Conservation (phyloP, 2,329 filamentous ascomycete genomes). For the Keithomyces neogunnii region DNA sequence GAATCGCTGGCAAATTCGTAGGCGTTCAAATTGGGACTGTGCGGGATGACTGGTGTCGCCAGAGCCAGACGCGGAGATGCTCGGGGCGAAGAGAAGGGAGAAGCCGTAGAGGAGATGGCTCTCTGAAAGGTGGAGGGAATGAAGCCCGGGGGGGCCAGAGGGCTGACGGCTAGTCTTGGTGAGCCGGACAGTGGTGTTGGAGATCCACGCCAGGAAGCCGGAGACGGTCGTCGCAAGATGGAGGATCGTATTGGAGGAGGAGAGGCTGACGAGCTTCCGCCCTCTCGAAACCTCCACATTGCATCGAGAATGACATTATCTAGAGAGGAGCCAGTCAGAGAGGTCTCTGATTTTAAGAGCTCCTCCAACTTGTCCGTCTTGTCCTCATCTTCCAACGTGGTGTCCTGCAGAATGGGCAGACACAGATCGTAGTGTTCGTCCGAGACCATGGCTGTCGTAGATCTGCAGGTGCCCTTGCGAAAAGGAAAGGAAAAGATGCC, state of each 20-base stretch:
- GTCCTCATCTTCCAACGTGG: constrained; percentile 81
- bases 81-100: constrained; percentile 87
- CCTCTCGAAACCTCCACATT: constrained; percentile 74
- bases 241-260: constrained; percentile 83
- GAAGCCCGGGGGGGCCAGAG: constrained; percentile 78
- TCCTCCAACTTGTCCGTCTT: constrained; percentile 89
- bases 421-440: constrained; percentile 91
- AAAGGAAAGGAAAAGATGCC: too few species aligned
- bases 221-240: constrained; percentile 81
- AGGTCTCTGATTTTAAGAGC: constrained; percentile 70
- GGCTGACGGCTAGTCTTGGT: constrained; percentile 71
- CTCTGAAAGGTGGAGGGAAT: constrained; percentile 67
- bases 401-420: constrained; percentile 77
- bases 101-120: constrained; percentile 69
- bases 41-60: constrained; percentile 81
- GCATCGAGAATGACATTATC: constrained; percentile 89
- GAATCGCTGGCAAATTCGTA: constrained; percentile 87
- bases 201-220: constrained; percentile 83
- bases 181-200: constrained; percentile 76
- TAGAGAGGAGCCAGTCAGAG: constrained; percentile 64
- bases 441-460: constrained; percentile 63
- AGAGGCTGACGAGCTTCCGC: constrained; percentile 56
- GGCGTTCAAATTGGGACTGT: constrained; percentile 87
- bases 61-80: constrained; percentile 87
- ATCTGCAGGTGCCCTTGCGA: too few species aligned